Evolutionary conservation across 306 rosid genomes (phyloP).

Genomic region (Vigna radiata): DNA sequence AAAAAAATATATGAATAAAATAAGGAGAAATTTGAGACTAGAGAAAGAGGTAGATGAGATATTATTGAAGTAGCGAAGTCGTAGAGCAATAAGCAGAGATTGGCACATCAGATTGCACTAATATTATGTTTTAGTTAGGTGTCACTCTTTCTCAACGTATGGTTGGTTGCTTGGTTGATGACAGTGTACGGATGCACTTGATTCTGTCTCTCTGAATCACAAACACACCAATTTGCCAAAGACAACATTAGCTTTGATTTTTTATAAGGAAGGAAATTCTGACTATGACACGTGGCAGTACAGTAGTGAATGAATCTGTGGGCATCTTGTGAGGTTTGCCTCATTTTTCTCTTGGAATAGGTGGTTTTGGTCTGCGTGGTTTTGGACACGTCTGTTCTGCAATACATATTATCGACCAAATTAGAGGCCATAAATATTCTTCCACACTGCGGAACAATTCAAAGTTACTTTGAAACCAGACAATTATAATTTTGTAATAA

Average conservation of each 20-base stretch:
- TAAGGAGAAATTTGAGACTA: too few relatives aligned
- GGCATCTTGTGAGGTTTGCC: not conserved
- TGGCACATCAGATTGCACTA: constrained; percentile 46
- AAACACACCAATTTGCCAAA: not conserved
- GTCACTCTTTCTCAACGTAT: not conserved
- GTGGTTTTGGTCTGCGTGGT: constrained; percentile 5
- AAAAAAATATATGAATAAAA: too few relatives aligned
- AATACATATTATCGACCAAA: not conserved
- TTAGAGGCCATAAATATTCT: not conserved
- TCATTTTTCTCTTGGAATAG: not conserved
- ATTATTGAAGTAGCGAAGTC: too few relatives aligned
- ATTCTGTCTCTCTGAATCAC: constrained; percentile 22
- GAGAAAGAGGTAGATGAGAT: too few relatives aligned
- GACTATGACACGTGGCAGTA: constrained; percentile 33
- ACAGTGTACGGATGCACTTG: constrained; percentile 33
- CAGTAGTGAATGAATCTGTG: constrained; percentile 19
- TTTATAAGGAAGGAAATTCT: not conserved
- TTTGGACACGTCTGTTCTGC: not conserved
- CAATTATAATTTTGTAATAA: too few relatives aligned
- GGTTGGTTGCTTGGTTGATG: constrained; percentile 1
- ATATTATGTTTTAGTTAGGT: not conserved
- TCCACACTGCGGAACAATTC: not conserved
- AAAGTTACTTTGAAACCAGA: not conserved
- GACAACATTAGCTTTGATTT: not conserved
- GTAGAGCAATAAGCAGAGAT: constrained; percentile 16